These are phyloP conservation scores for Verticillium isaacii DNA, from an alignment of 2,329 filamentous ascomycete species.

Conservation along the genomic window DNA sequence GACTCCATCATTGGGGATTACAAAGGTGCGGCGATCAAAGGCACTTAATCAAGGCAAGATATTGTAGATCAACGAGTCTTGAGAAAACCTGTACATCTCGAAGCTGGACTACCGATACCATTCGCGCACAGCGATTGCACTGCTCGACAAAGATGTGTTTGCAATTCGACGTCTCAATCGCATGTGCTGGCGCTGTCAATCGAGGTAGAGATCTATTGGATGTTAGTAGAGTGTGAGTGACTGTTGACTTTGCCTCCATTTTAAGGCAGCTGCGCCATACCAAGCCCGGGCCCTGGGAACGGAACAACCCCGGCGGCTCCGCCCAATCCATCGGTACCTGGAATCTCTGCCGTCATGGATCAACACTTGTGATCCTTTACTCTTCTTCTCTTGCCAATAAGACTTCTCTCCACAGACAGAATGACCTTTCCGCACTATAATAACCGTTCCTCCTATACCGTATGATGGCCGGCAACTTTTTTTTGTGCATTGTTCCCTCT, in stretches of 20 bases:
- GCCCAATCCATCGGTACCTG: conserved; percentile 3
- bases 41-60: background rate
- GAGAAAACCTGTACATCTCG: background rate
- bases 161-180: too few species aligned
- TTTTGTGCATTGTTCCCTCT: background rate
- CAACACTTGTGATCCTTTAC: background rate
- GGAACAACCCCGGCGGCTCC: background rate
- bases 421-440: background rate
- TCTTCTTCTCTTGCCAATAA: background rate
- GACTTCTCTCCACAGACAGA: background rate
- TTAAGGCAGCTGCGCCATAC: background rate
- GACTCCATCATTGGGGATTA: conserved; percentile 62
- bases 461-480: background rate
- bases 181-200: too few species aligned
- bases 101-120: too few species aligned
- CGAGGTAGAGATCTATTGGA: too few species aligned
- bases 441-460: background rate
- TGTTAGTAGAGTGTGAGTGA: too few species aligned
- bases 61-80: background rate
- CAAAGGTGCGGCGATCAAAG: conserved; percentile 18
- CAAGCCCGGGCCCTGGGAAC: background rate
- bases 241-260: too few species aligned
- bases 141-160: too few species aligned
- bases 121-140: too few species aligned
- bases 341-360: background rate